Conservation (phyloP, 441 rosid species). For the Gossypium laxum region DNA sequence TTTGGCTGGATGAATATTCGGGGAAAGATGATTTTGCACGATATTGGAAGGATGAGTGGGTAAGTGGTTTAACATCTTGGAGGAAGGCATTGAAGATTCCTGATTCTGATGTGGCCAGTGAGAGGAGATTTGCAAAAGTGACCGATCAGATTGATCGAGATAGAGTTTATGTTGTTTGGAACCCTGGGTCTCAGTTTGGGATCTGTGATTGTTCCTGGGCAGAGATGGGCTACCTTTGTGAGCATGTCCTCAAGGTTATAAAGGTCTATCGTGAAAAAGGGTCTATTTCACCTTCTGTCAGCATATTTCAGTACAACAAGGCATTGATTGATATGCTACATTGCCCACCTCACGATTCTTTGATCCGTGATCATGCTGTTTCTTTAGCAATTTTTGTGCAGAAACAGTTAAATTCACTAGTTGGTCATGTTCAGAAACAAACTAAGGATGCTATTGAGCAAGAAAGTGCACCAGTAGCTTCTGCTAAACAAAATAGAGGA, state of each 20-base stretch:
- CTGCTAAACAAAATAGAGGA: conserved; percentile 15
- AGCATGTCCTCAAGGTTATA: conserved; percentile 57
- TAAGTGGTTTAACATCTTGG: conserved; percentile 73
- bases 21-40: conserved; percentile 65
- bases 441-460: conserved; percentile 8
- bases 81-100: conserved; percentile 59
- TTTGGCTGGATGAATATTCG: conserved; percentile 86
- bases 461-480: conserved; percentile 13
- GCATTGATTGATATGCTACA: conserved; percentile 53
- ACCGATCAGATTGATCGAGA: conserved; percentile 42
- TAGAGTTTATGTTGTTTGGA: conserved; percentile 48
- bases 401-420: conserved; percentile 38
- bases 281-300: conserved; percentile 32
- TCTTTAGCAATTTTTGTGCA: conserved; percentile 54
- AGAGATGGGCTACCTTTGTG: conserved; percentile 64
- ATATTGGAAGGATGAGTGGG: conserved; percentile 84
- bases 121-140: conserved; percentile 48
- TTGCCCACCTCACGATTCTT: conserved; percentile 56
- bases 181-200: conserved; percentile 66
- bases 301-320: conserved; percentile 47
- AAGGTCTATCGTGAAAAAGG: conserved; percentile 33
- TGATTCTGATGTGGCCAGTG: conserved; percentile 46
- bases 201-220: conserved; percentile 74
- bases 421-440: conserved; percentile 20
- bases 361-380: conserved; percentile 65